phyloP scores from a whole-genome alignment of 2,329 filamentous ascomycete genomes.

The Neopestalotiopsis clavispora region DNA sequence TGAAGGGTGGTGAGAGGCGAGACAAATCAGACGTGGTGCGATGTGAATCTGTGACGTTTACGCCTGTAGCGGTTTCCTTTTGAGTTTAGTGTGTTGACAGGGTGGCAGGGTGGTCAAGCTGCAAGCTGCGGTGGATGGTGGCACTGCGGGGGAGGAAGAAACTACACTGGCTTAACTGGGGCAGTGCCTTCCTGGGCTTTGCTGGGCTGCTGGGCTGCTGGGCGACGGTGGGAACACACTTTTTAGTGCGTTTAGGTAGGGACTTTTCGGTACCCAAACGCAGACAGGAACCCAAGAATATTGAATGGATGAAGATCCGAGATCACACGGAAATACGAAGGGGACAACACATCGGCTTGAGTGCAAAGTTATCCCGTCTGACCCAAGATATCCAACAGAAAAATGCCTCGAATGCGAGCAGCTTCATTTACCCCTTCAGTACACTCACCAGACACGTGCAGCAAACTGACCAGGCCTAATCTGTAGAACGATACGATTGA shows the following conservation, averaged over 20 bases:
- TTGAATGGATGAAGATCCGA: neutral
- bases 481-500: too few species aligned
- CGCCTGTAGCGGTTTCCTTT: neutral
- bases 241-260: neutral
- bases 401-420: neutral
- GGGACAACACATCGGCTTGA: neutral
- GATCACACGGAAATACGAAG: neutral
- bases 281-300: neutral
- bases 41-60: conserved; percentile 16
- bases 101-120: neutral
- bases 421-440: neutral
- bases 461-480: neutral
- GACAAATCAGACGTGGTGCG: conserved; percentile 6
- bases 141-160: neutral
- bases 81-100: conserved; percentile 5
- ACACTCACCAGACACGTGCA: neutral
- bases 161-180: conserved; percentile 1
- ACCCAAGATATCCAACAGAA: neutral
- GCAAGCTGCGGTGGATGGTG: neutral
- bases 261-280: neutral
- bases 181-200: neutral
- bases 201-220: too few species aligned
- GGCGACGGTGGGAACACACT: neutral
- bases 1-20: neutral
- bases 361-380: neutral